Evolutionary conservation across 768 basidiomycete genomes (phyloP), one percentile per base, ranked within the genome.

Genomic region (Cyclocybe aegerita): DNA sequence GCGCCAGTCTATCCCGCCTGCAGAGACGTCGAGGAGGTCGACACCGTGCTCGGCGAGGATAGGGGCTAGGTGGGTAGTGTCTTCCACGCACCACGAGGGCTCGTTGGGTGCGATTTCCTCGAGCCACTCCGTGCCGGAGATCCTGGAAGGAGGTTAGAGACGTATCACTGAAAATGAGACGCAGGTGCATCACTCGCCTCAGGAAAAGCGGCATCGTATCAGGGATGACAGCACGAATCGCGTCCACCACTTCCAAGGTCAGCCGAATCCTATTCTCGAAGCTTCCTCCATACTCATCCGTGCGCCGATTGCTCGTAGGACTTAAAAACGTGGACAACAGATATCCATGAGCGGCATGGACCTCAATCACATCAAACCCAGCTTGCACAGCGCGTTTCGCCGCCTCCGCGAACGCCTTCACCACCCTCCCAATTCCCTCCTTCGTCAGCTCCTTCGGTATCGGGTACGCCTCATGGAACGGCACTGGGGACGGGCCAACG

Each of bases 91-190:
- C 89, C 90, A 90, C 5, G 80, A 81, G 9, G 77, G 76, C 52
- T 86, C 80, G 50, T 85, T 68, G 0, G 82, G 80, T 1, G 78
- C 65, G 3, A 73, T 69, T 50, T 79, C 74, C 55, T 84, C 82
- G 7, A 88, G 68, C 84, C 88, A 88, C 50, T 92, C 91, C 0
- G 82, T 85, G 1, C 81, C 91, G 35, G 84, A 86, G 16, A 92
- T 67, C 16, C 83, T 82, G 41, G 17, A 36, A 1, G 16, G 0
- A 23, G n/a, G 10, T 10, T 1, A 17, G n/a, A n/a, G n/a, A n/a
- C 1, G 2, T 23, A 30, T 23, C 33, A n/a, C 29, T 9, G 15
- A 36, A 14, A 31, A 31, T 12, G 1, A 43, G 2, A 34, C 2
- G 54, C 70, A 29, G 9, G 31, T 8, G 11, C 31, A 29, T n/a